Evolutionary conservation across 139 green algal genomes (phyloP), one percentile per base, ranked within the genome.

Genomic region (Pleodorina starrii): DNA sequence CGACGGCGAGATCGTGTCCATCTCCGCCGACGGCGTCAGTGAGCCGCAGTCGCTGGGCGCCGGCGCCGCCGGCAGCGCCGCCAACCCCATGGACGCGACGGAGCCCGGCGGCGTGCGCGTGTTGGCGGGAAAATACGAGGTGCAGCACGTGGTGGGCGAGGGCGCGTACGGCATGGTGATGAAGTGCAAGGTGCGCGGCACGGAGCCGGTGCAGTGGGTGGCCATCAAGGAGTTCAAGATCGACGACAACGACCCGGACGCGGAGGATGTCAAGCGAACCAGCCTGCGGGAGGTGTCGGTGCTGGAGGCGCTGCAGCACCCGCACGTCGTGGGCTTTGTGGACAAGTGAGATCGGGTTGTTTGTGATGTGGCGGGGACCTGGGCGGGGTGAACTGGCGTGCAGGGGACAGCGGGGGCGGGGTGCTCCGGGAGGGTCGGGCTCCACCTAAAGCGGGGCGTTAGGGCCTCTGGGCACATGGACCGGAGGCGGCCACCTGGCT

Each of bases 191-290:
- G 93, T 97, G 88, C 89, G 89, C 78, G 85, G 85, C 38, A 83
- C 59, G 93, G 71, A 87, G 93, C 44, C 84, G 40, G 42, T 63
- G 44, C 54, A 78, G 43, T 90, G 50, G 48, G 96, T 98, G n/a
- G 96, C 96, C 2, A 93, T 98, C 72, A 98, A 98, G 91, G 95
- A 96, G 89, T 98, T 98, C 94, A 98, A 98, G 90, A 94, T 96
- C 43, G 85, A 84, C 74, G 91, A 94, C 57, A 83, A 81, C 40
- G 94, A 96, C 71, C 92, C 92, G 5, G 94, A 96, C 72, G 94
- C 90, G 9, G 92, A 94, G 57, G 94, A 96, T 35, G 94, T 96
- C 29, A 92, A 93, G 90, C 91, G 92, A 32, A 95, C 92, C 29
- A 90, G 78, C 85, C 32, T 89, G 59, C 84, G 94, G 5, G 94